These are phyloP conservation scores for Thelonectria olida DNA, from an alignment of 2,329 filamentous ascomycete genomes.

Conservation along the genomic window DNA sequence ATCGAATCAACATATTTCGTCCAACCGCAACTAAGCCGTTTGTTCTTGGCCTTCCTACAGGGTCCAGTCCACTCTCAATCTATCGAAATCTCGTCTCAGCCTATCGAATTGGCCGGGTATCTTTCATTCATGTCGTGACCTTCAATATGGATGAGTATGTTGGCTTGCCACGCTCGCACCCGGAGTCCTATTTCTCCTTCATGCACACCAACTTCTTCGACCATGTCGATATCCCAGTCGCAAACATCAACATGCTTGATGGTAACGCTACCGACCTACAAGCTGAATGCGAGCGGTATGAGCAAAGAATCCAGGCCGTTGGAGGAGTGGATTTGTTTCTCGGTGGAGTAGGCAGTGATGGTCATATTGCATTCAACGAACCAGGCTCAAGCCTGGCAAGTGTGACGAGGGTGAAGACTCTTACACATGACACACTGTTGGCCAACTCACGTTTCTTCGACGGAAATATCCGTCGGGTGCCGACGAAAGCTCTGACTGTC, in stretches of 20 bases:
- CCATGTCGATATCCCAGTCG: slow-evolving; percentile 74
- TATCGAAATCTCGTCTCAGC: slow-evolving; percentile 46
- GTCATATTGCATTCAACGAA: slow-evolving; percentile 86
- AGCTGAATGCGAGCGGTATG: slow-evolving; percentile 77
- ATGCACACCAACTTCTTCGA: slow-evolving; percentile 87
- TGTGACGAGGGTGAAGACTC: slow-evolving; percentile 78
- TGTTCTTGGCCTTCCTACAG: slow-evolving; percentile 36
- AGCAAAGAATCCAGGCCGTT: slow-evolving; percentile 72
- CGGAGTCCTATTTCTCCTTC: slow-evolving; percentile 82
- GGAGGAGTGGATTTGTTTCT: slow-evolving; percentile 83
- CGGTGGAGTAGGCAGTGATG: slow-evolving; percentile 79
- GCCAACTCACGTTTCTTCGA: slow-evolving; percentile 74
- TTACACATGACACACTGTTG: slow-evolving; percentile 80
- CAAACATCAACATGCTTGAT: slow-evolving; percentile 77
- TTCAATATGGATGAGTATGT: slow-evolving; percentile 89
- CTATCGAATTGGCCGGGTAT: neutral
- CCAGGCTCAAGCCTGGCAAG: slow-evolving; percentile 76
- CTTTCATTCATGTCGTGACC: slow-evolving; percentile 70
- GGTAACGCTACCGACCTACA: slow-evolving; percentile 76
- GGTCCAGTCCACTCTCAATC: slow-evolving; percentile 32
- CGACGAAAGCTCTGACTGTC: slow-evolving; percentile 38
- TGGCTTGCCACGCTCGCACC: slow-evolving; percentile 75
- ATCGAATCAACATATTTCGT: slow-evolving; percentile 45
- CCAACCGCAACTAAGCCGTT: slow-evolving; percentile 33
- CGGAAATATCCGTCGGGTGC: slow-evolving; percentile 29